These are phyloP conservation scores for Globisporangium canariense DNA, from an alignment of 352 stramenopile species.

Conservation along the genomic window DNA sequence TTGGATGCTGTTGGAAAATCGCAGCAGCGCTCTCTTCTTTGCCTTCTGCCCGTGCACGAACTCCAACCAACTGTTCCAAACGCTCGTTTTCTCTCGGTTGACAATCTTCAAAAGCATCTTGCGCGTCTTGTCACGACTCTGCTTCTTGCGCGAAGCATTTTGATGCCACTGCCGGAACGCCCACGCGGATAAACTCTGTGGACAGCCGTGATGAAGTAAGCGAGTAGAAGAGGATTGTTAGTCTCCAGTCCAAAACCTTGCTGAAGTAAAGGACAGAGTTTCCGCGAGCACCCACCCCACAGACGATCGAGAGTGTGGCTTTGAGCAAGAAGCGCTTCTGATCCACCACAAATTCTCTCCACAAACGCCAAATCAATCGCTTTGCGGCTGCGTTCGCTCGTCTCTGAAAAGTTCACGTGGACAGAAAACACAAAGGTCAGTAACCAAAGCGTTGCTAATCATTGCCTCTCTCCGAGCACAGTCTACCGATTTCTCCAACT, in stretches of 20 bases:
- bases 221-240: conserved; percentile 2
- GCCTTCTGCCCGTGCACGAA: conserved; percentile 52
- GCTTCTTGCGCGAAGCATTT: conserved; percentile 28
- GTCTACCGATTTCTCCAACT: conserved; percentile 43
- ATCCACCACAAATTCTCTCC: conserved; percentile 43
- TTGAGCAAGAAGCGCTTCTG: conserved; percentile 75
- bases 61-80: conserved; percentile 59
- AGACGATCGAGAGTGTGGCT: conserved; percentile 64
- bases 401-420: conserved; percentile 17
- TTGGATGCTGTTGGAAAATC: conserved; percentile 56
- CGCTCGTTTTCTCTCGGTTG: conserved; percentile 42
- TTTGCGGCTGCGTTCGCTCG: conserved; percentile 44
- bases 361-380: conserved; percentile 44
- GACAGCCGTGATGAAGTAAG: not conserved
- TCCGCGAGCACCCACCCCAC: conserved; percentile 32
- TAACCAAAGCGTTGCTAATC: not conserved
- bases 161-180: conserved; percentile 66
- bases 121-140: conserved; percentile 46
- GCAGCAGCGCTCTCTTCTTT: conserved; percentile 52
- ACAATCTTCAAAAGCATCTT: conserved; percentile 50
- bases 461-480: not conserved
- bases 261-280: not conserved
- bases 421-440: not conserved
- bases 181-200: conserved; percentile 61
- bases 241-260: not conserved